Base-by-base conservation (phyloP, 768 basidiomycete genomes). In the Multifurca ochricompacta region DNA sequence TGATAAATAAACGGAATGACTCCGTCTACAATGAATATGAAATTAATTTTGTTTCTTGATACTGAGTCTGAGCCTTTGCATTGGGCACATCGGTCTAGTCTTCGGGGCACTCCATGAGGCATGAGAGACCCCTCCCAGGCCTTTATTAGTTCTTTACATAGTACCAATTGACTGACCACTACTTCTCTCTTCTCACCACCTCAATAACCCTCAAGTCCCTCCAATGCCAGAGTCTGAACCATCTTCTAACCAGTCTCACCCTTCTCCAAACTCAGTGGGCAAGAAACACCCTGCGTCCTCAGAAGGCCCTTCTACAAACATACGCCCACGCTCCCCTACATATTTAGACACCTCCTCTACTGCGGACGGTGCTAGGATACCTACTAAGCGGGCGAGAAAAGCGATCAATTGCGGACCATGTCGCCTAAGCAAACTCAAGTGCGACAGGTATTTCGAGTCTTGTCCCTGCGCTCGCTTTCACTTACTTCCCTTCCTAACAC, bases 331-430 rank as follows among this genome's bases (percentile, higher is more conserved):
- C 19, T 49, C 57, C 11, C 57, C 53, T 10, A 7, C 53, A 6
- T 40, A 43, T 16, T 6, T 28, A 10, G 46, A 39, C 21, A 31
- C 48, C 2, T 8, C 19, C 51, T 35, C 37, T 14, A 18, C 41
- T 9, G 18, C 31, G 9, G 51, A 32, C 28, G n/a, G 19, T 40
- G 14, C 23, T 6, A 52, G 27, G 35, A 34, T 83, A 0, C 85
- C 87, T 3, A 81, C 87, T 21, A 91, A 91, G 69, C 82, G 89
- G 42, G 85, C 89, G 0, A 76, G 89, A 55, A 91, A 91, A 65
- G 87, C 89, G 16, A 89, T 91, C 62, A 91, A 91, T 70, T 91
- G 89, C 65, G 87, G 89, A 63, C 89, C 89, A 3, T 91, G 89
- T 72, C 77, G 89, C 65, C 85, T 82, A 62, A 87, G 83, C 74